phyloP scores from a whole-genome alignment of 495 filamentous ascomycete genomes.

The Talaromyces liani region DNA sequence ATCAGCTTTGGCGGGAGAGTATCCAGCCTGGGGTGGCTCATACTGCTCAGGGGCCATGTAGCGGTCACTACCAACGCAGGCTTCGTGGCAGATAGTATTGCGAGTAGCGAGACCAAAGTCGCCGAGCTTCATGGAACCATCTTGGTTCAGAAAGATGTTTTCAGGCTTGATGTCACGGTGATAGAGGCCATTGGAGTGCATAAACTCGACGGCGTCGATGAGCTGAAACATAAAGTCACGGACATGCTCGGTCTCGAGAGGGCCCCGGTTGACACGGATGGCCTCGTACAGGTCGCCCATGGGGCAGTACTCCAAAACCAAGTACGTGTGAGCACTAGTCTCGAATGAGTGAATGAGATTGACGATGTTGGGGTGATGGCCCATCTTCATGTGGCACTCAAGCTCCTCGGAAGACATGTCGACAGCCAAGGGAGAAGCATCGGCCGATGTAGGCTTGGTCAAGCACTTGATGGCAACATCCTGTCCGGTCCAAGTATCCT shows the following conservation, averaged over 20 bases:
- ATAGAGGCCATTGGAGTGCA: constrained; percentile 85
- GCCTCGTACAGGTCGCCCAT: constrained; percentile 97
- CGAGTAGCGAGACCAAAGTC: constrained; percentile 90
- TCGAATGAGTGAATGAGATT: constrained; percentile 88
- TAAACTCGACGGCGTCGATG: constrained; percentile 79
- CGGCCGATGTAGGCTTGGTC: constrained; percentile 60
- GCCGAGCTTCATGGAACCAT: constrained; percentile 88
- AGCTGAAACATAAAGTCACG: constrained; percentile 95
- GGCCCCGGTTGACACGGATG: constrained; percentile 79
- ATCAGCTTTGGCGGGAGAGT: constrained; percentile 89
- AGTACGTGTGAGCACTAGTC: constrained; percentile 79
- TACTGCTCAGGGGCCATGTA: constrained; percentile 99
- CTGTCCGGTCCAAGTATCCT: constrained; percentile 63
- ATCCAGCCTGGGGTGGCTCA: constrained; percentile 74
- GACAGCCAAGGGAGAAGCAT: constrained; percentile 49
- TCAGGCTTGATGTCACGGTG: constrained; percentile 99
- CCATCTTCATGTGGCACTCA: constrained; percentile 68
- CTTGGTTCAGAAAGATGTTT: constrained; percentile 89
- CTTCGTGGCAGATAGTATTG: constrained; percentile 81
- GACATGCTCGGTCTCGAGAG: constrained; percentile 90
- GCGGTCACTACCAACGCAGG: constrained; percentile 89
- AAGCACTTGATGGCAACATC: constrained; percentile 92
- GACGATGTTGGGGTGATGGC: constrained; percentile 83
- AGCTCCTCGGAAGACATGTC: constrained; percentile 88
- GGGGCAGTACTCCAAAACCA: constrained; percentile 93